Base-by-base conservation (phyloP, 2,329 filamentous ascomycete genomes). In the Fusarium hostae region DNA sequence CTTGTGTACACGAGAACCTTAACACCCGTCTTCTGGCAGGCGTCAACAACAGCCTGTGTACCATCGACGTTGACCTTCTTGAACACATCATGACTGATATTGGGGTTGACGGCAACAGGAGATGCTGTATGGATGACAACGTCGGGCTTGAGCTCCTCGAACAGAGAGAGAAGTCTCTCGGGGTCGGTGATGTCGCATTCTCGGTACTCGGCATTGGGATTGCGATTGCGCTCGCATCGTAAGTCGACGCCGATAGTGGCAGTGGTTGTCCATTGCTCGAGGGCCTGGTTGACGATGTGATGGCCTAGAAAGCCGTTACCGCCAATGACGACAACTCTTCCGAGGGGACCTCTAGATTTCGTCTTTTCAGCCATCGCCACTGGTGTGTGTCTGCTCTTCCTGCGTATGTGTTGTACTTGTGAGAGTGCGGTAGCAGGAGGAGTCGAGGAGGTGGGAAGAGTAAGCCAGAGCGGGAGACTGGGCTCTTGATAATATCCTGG, bases 51-150 rank as follows among this genome's bases (percentile, higher is more conserved):
- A 72, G 92, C 90, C 72, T 86, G 86, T 18, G 96, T 98, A 56
- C 95, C 95, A 56, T 94, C 91, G 57, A 97, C 91, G 80, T 98
- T 99, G 79, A 98, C 92, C 80, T 90, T 91, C 76, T 89, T 89
- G 80, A 96, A 92, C 39, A 93, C 82, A 22, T 88, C 86, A 71
- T 91, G 85, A 76, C 86, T 81, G 77, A 87, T 81, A 77, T 84
- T 82, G 79, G 85, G 81, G 82, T 87, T 83, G 79, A 88, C 86
- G 65, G 84, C 86, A 28, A 86, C 81, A 41, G 93, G 93, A 37
- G 91, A 93, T 24, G 95, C 96, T 4, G 95, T 97, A 82, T 99
- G 95, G 77, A 98, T 91, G 56, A 99, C 94, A 18, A 97, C 89
- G 78, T 94, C 90, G 24, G 95, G 95, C 76, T 87, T 88, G 59